Evolutionary conservation across 2,329 filamentous ascomycete species (phyloP), one percentile per base, ranked within the genome.

Genomic region (Aspergillus amoenus): DNA sequence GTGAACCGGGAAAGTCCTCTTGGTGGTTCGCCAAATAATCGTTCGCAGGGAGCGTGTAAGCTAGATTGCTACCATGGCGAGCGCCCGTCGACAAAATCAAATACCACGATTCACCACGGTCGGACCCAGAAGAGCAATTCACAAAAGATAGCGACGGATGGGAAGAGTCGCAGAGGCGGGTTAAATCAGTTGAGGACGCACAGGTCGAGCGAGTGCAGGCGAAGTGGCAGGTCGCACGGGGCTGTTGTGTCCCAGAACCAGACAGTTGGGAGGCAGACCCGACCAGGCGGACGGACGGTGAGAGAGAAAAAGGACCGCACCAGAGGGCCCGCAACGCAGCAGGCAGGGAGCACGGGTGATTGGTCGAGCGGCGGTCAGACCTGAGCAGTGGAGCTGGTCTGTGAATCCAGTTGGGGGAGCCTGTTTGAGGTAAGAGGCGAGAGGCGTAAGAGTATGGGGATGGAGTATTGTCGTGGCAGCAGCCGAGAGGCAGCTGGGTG

Each of bases 181-280:
- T n/a, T n/a, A 39, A 27, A 49, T 27, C 8, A 27, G 27, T 15
- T 30, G 32, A 18, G n/a, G 21, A 34, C 37, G 48, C 7, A 32
- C 27, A 18, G 12, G 5, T 13, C 27, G 32, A 43, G 39, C 27
- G 32, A 43, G 39, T 18, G 39, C 37, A n/a, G 39, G 39, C 47
- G 40, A 57, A 59, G 52, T 61, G 49, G 56, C 48, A 56, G 55
- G 57, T 63, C 52, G 59, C 58, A 66, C 62, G 61, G 57, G 54
- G 55, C 27, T 52, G 24, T 37, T 47, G 44, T 30, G 43, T 34
- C n/a, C 44, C 64, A 60, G 61, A 61, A 56, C 65, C 65, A 64
- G 49, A 63, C 60, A 57, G 37, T 58, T 66, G 65, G 65, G 65
- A 67, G 55, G 59, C 64, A 67, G 55, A 60, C 64, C 65, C 65